Base-by-base conservation (phyloP, 495 filamentous ascomycete species). In the Neurospora tetrasperma region DNA sequence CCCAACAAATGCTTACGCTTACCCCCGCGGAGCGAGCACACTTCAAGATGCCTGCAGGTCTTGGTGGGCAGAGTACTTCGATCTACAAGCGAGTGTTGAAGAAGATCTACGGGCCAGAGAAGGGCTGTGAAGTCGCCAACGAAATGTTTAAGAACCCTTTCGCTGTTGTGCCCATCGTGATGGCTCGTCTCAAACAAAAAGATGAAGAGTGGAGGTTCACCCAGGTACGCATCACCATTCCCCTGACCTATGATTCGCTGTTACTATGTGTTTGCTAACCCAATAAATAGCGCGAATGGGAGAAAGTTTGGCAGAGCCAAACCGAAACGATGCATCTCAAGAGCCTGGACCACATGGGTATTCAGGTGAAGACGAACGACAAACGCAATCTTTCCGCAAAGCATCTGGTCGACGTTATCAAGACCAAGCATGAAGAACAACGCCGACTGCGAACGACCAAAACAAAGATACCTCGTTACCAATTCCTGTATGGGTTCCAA, bases 1-100 rank as follows among this genome's bases (percentile, higher is more conserved):
- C 92, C 0, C 92, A 96, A 76, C 90, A 95, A 75, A 93, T 98
- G 81, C 84, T 92, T 3, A 87, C 89, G 39, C 89, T 97, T 87
- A 85, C 84, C 7, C 83, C 88, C 4, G 87, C 88, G 16, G 94
- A 98, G 77, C 85, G 92, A 69, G 84, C 84, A 7, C 85, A 82
- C 5, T 97, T 94, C 83, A 87, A 88, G 72, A 88, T 99, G 74
- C 92, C 93, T 2, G 84, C 88, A 20, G 93, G 92, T 40, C 90
- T 98, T 70, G 96, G 94, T 72, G 94, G 96, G 1, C 94, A 96
- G 79, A 97, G 93, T 83, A 92, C 94, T 72, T 92, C 95, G 0
- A 98, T 99, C 77, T 97, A 97, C 81, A 93, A 96, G 83, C 91
- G 96, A 5, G 92, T 98, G 4, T 90, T 98, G 74, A 97, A 97